A percentile compares a stretch with the other conserved stretches of the same genome.
Conservation (phyloP, 352 stramenopile genomes). For the Phytopythium delawarense region DNA sequence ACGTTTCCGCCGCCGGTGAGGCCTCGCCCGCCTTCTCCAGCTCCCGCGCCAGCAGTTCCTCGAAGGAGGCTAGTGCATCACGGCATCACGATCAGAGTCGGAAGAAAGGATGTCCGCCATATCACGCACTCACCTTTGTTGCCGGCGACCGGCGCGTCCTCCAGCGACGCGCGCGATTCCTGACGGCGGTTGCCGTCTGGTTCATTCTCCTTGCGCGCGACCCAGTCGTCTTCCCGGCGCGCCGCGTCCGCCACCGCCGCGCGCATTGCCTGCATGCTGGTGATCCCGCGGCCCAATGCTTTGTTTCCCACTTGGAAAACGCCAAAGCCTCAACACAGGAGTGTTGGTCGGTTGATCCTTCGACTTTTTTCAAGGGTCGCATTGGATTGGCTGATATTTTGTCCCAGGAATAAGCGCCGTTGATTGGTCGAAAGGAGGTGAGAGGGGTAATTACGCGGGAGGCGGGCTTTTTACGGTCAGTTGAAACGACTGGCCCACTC, state of each 20-base stretch:
- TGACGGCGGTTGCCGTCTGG: constrained; percentile 8
- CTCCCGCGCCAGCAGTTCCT: constrained; percentile 63
- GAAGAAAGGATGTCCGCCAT: neutral
- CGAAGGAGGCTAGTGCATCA: constrained; percentile 43
- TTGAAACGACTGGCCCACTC: constrained; percentile 6
- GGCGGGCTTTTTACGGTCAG: neutral
- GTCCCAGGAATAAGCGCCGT: neutral
- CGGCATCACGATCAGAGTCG: neutral
- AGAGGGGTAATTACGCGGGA: neutral
- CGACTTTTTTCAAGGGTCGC: constrained; percentile 7
- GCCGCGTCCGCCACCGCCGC: constrained; percentile 12
- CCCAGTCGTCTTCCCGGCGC: constrained; percentile 1
- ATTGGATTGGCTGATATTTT: constrained; percentile 2
- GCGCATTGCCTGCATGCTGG: neutral
- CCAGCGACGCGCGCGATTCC: constrained; percentile 11
- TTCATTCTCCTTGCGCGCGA: constrained; percentile 24
- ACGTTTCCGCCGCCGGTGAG: neutral
- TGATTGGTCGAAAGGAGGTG: constrained; percentile 1
- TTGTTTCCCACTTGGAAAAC: neutral
- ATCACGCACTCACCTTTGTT: constrained; percentile 9
- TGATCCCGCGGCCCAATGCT: constrained; percentile 5
- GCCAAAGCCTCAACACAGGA: constrained; percentile 10
- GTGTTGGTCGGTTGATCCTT: constrained; percentile 10
- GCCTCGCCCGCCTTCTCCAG: constrained; percentile 27
- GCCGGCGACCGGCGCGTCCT: constrained; percentile 17